Evolutionary conservation across 179 eudicot genomes (phyloP).

Genomic region (Heliamphora pulchella): DNA sequence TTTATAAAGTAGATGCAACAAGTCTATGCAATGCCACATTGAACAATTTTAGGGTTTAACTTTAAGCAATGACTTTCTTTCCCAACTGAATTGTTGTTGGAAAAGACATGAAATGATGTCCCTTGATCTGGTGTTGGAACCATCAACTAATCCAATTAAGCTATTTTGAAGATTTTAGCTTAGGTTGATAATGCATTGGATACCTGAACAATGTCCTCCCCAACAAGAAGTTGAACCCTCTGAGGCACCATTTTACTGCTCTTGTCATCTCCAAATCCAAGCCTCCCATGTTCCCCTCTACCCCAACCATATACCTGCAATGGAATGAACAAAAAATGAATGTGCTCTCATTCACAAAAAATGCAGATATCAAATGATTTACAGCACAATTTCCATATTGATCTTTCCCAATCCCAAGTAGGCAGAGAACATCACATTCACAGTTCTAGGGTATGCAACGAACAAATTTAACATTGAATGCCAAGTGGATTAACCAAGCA

Average conservation of each 20-base stretch:
- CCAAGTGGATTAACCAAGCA: neutral
- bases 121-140: neutral
- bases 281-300: slow-evolving; percentile 97
- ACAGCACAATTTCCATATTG: neutral
- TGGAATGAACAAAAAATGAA: neutral
- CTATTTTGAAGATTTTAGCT: neutral
- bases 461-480: neutral
- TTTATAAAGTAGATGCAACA: neutral
- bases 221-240: slow-evolving; percentile 79
- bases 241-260: slow-evolving; percentile 99
- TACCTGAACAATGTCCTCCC: slow-evolving; percentile 79
- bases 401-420: neutral
- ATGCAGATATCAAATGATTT: neutral
- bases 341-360: neutral
- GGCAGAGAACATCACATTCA: neutral
- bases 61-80: neutral
- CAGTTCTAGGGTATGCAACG: slow-evolving; percentile 3
- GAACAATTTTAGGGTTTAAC: neutral
- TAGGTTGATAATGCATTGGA: neutral
- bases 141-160: neutral
- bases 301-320: slow-evolving; percentile 96
- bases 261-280: slow-evolving; percentile 98
- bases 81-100: neutral
- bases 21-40: neutral
- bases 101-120: slow-evolving; percentile 4